Conservation (phyloP, 768 basidiomycete species). For the Amanita rubescens region DNA sequence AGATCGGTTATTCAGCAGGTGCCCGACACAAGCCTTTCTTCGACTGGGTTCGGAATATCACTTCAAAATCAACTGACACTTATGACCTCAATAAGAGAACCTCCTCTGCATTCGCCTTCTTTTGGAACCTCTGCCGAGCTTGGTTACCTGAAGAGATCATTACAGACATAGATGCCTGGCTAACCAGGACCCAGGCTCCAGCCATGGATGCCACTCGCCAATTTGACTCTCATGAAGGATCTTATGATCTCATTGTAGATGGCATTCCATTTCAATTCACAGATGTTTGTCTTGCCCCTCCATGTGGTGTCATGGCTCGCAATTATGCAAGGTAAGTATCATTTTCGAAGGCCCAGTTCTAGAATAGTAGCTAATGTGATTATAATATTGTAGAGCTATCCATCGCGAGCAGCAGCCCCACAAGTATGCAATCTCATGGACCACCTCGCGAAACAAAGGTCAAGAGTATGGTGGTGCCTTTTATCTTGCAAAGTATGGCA, state of each 20-base stretch:
- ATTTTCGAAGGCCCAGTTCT: neutral
- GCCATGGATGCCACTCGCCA: slow-evolving; percentile 2
- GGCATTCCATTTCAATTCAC: neutral
- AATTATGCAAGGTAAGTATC: slow-evolving; percentile 1
- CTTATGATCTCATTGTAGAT: neutral
- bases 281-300: neutral
- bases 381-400: neutral
- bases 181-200: neutral
- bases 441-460: neutral
- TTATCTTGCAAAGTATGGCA: neutral
- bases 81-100: neutral
- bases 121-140: too few relatives aligned
- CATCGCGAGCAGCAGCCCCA: neutral
- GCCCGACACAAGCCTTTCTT: slow-evolving; percentile 7
- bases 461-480: neutral
- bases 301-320: neutral
- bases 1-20: too few relatives aligned
- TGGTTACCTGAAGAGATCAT: slow-evolving; percentile 9
- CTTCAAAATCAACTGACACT: neutral
- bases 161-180: neutral
- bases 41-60: slow-evolving; percentile 13
- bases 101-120: slow-evolving; percentile 8
- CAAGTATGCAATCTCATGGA: neutral
- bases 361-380: too few relatives aligned
- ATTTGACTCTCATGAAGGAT: neutral